phyloP scores from a whole-genome alignment of 2,329 filamentous ascomycete species.

The Trichoderma brevicompactum region DNA sequence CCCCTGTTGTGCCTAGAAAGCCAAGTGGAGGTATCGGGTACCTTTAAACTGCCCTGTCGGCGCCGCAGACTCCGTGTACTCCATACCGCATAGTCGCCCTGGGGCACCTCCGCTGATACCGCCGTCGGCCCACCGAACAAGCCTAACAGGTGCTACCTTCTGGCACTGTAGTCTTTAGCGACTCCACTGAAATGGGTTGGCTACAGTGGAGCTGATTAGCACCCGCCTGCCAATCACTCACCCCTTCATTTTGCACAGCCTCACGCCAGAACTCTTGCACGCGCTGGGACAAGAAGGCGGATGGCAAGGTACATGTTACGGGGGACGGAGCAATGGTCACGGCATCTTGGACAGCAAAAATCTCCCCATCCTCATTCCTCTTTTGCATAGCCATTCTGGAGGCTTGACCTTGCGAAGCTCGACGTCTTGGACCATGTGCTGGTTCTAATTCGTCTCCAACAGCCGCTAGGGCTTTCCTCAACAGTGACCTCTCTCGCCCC shows the following conservation, averaged over 20 bases:
- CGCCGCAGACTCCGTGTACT: neutral
- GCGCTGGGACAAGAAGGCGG: neutral
- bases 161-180: conserved; percentile 11
- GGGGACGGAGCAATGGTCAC: no score
- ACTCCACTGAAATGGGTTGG: conserved; percentile 23
- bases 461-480: conserved; percentile 1
- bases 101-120: neutral
- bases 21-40: neutral
- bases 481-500: conserved; percentile 1
- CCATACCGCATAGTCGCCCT: neutral
- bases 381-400: neutral
- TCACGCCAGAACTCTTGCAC: conserved; percentile 11
- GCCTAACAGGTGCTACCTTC: neutral
- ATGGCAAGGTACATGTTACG: neutral
- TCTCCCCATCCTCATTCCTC: conserved; percentile 7
- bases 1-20: neutral
- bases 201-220: conserved; percentile 11
- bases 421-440: conserved; percentile 17
- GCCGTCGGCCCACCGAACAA: conserved; percentile 1
- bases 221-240: conserved; percentile 18
- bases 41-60: neutral
- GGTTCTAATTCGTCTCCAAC: conserved; percentile 9
- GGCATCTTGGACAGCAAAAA: neutral
- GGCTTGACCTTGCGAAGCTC: conserved; percentile 10
- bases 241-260: conserved; percentile 25